Evolutionary conservation across 495 filamentous ascomycete species (phyloP).

Genomic region (Barbatosphaeria neglecta): DNA sequence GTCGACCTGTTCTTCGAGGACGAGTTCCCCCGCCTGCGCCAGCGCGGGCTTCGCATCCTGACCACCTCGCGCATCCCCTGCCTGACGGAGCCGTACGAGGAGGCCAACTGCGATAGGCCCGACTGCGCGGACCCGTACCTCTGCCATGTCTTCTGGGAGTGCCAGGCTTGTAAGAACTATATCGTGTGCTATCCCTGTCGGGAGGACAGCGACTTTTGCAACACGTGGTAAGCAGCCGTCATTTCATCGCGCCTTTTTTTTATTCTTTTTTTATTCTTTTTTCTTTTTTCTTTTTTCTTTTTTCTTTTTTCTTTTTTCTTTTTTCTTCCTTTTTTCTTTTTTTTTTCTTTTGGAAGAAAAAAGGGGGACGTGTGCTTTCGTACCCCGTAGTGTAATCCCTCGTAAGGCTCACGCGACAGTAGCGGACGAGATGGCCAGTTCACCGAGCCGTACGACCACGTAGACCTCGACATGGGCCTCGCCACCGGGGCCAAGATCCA

Average conservation of each 20-base stretch:
- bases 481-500: neutral
- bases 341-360: too few relatives aligned
- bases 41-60: neutral
- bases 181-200: neutral
- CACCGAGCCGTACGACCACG: constrained; percentile 1
- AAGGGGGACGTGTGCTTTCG: too few relatives aligned
- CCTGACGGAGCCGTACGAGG: neutral
- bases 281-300: too few relatives aligned
- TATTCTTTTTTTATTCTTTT: too few relatives aligned
- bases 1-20: constrained; percentile 3
- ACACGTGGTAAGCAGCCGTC: constrained; percentile 2
- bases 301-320: too few relatives aligned
- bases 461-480: neutral
- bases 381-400: too few relatives aligned
- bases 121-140: neutral
- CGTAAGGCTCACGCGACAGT: too few relatives aligned
- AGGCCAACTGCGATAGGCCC: neutral
- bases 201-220: neutral
- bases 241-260: too few relatives aligned
- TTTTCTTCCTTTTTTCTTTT: too few relatives aligned
- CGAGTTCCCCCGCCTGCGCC: neutral
- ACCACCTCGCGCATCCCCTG: constrained; percentile 4
- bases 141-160: constrained; percentile 1
- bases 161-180: neutral
- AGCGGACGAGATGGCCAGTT: neutral